Evolutionary conservation across 768 basidiomycete species (phyloP).

Genomic region (Phlegmacium glaucopus): DNA sequence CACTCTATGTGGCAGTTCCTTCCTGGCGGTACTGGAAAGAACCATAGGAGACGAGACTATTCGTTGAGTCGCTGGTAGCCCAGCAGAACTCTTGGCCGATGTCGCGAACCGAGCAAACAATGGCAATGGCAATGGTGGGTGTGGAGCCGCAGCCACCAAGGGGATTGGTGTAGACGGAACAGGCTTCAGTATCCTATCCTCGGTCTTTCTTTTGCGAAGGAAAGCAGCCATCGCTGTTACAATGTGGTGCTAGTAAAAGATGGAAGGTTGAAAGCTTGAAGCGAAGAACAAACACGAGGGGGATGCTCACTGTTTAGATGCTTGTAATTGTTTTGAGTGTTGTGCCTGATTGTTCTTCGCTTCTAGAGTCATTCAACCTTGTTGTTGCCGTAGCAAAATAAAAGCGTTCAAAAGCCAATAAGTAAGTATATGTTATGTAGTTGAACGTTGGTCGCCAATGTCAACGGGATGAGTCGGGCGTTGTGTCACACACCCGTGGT

Average conservation of each 20-base stretch:
- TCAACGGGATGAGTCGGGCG: too few species aligned
- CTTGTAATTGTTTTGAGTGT: neutral
- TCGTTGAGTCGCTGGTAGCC: conserved; percentile 17
- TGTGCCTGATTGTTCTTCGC: too few species aligned
- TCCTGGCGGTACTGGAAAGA: conserved; percentile 26
- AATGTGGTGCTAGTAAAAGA: conserved; percentile 5
- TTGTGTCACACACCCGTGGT: too few species aligned
- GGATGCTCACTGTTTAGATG: conserved; percentile 6
- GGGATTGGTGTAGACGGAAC: conserved; percentile 13
- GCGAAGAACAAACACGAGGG: conserved; percentile 16
- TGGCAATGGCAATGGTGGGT: too few species aligned
- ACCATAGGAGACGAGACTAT: conserved; percentile 37
- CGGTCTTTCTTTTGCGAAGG: conserved; percentile 50
- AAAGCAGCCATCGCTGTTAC: conserved; percentile 48
- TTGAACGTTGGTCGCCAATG: too few species aligned
- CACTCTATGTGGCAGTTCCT: conserved; percentile 7
- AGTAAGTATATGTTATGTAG: too few species aligned
- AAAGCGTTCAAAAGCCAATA: too few species aligned
- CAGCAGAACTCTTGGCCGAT: conserved; percentile 14
- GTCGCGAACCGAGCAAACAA: conserved; percentile 39
- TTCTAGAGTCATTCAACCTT: too few species aligned
- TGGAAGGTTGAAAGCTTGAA: neutral
- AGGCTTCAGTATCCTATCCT: conserved; percentile 16
- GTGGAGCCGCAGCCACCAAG: conserved; percentile 17
- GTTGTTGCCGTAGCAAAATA: too few species aligned